Evolutionary conservation across 1,139 yeast genomes (phyloP).

Genomic region (Diutina siamensis): DNA sequence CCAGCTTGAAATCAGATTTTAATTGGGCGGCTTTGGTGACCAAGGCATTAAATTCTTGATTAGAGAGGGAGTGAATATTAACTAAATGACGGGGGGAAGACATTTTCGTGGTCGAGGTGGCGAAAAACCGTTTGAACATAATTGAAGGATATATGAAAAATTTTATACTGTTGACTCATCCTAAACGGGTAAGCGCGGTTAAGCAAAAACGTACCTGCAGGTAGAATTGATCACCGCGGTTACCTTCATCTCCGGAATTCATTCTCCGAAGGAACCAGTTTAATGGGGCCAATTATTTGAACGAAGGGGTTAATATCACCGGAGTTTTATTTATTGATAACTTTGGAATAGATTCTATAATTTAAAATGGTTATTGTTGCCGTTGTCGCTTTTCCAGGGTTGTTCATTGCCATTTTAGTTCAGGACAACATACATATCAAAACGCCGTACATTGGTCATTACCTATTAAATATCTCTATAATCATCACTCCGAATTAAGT

Average conservation of each 20-base stretch:
- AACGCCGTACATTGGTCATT: neutral
- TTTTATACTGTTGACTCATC: neutral
- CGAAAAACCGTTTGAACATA: slow-evolving; percentile 11
- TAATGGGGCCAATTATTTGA: neutral
- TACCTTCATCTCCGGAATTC: neutral
- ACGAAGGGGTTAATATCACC: neutral
- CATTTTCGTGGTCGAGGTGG: slow-evolving; percentile 8
- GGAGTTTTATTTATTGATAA: neutral
- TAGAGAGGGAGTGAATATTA: slow-evolving; percentile 64
- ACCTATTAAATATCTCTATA: neutral
- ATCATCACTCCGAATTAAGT: neutral
- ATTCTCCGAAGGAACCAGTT: neutral
- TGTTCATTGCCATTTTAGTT: neutral
- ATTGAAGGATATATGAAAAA: neutral
- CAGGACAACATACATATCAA: too few relatives aligned
- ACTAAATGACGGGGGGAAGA: slow-evolving; percentile 50
- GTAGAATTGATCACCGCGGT: neutral
- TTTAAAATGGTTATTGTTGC: too few relatives aligned
- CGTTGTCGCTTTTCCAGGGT: too few relatives aligned
- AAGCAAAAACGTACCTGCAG: neutral
- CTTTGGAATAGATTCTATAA: neutral
- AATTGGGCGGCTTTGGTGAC: slow-evolving; percentile 57
- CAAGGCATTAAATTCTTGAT: slow-evolving; percentile 54
- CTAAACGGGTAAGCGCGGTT: neutral
- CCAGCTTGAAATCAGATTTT: slow-evolving; percentile 45